Base-by-base conservation (phyloP, 768 basidiomycete genomes). In the Phlebiopsis gigantea region DNA sequence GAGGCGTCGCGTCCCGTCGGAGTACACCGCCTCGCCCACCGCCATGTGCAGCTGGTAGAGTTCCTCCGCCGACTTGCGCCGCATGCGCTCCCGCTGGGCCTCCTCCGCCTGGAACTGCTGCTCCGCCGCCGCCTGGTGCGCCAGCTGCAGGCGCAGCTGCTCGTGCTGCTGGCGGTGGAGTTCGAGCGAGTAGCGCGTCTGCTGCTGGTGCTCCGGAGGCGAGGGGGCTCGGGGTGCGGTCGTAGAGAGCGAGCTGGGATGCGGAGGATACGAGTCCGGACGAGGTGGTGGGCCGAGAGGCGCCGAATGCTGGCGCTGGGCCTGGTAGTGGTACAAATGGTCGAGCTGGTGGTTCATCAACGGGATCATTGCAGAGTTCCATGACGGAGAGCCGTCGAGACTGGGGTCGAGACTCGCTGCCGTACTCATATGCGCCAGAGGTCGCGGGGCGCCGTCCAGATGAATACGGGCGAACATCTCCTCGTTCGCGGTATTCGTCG, bases 331-430 rank as follows among this genome's bases (percentile, higher is more conserved):
- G 66, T 79, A 79, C 61, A 77, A 80, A 72, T 71, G 77, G 60
- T 73, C 75, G 77, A 72, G 73, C 54, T 70, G 72, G 53, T 62
- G 70, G 66, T 73, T 74, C 70, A 69, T 71, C 70, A 72, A 72
- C 72, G 68, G 76, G 68, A 76, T 87, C 87, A 79, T 90, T 89
- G 81, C 88, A 90, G 79, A 91, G 85, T 63, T 91, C 89, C 87
- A 90, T 81, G 79, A 91, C 85, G 71, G 85, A 79, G 80, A 91
- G 83, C 59, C 89, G 75, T 64, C 89, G 80, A 74, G 85, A 88
- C 66, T 87, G 83, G 61, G 89, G 89, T 65, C 89, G 78, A 65
- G 86, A 88, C 62, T 88, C 87, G 61, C 78, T 68, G 22, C 82
- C 88, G 72, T 87, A 86, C 55, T 86, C 85, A 76, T 86, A 83